Evolutionary conservation across 2,329 filamentous ascomycete genomes (phyloP).

Genomic region (Xylaria sp.): DNA sequence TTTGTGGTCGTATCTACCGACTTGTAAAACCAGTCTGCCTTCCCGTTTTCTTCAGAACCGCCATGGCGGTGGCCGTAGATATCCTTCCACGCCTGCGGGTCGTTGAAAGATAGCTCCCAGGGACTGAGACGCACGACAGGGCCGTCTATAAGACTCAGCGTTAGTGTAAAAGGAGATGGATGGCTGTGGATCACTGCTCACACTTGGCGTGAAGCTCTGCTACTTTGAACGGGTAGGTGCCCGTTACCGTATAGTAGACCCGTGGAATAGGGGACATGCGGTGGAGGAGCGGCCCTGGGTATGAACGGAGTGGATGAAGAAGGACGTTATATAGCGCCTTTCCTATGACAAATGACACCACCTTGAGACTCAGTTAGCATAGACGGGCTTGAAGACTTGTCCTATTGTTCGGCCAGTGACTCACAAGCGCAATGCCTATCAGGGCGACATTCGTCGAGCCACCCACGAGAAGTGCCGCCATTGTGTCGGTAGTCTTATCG

Average conservation of each 20-base stretch:
- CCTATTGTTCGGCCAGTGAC: background rate
- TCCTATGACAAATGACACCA: slow-evolving; percentile 4
- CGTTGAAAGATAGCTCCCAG: slow-evolving; percentile 43
- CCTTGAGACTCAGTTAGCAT: slow-evolving; percentile 11
- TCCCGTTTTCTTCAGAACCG: slow-evolving; percentile 30
- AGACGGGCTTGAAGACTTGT: background rate
- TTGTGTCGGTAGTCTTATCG: background rate
- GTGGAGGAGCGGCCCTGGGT: slow-evolving; percentile 27
- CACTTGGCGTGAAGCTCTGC: slow-evolving; percentile 38
- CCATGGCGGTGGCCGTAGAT: slow-evolving; percentile 29
- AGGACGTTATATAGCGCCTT: slow-evolving; percentile 25
- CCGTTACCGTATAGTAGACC: slow-evolving; percentile 8
- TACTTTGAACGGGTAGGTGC: slow-evolving; percentile 20
- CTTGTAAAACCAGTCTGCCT: slow-evolving; percentile 32
- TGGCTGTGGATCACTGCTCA: no score
- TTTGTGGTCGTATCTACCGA: slow-evolving; percentile 30
- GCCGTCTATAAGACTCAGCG: no score
- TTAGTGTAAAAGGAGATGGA: no score
- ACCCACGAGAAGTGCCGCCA: slow-evolving; percentile 12
- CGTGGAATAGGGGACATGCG: slow-evolving; percentile 9
- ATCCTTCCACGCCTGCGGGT: slow-evolving; percentile 41
- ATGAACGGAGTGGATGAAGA: slow-evolving; percentile 28
- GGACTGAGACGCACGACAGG: slow-evolving; percentile 44
- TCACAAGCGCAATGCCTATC: slow-evolving; percentile 15
- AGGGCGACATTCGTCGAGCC: slow-evolving; percentile 9